phyloP scores from a whole-genome alignment of 2,329 filamentous ascomycete genomes.

The Penicillium sp. region DNA sequence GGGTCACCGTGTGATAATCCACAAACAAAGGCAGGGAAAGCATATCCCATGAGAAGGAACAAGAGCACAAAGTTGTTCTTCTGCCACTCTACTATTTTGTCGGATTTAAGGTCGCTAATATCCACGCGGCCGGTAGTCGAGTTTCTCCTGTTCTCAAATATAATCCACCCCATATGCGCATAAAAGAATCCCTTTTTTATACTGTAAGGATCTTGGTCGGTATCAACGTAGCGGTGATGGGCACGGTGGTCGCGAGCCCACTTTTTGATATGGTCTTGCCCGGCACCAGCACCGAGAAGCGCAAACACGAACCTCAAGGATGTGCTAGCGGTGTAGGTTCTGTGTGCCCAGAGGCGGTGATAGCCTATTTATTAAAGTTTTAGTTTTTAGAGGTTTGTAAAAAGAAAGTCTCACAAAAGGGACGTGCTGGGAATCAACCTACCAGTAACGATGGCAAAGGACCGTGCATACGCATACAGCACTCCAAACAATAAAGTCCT shows the following conservation, averaged over 20 bases:
- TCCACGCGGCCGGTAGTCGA: slow-evolving; percentile 82
- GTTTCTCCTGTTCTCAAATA: slow-evolving; percentile 78
- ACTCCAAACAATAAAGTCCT: slow-evolving; percentile 7
- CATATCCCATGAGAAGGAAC: slow-evolving; percentile 68
- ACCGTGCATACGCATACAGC: slow-evolving; percentile 8
- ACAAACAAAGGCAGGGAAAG: slow-evolving; percentile 73
- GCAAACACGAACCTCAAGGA: slow-evolving; percentile 78
- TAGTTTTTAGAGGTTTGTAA: neutral
- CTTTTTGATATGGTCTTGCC: slow-evolving; percentile 81
- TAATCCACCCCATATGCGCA: slow-evolving; percentile 83
- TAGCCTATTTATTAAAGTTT: slow-evolving; percentile 56
- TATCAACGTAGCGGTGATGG: slow-evolving; percentile 87
- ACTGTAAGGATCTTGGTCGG: slow-evolving; percentile 84
- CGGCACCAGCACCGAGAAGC: slow-evolving; percentile 75
- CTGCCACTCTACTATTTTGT: slow-evolving; percentile 80
- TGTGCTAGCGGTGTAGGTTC: slow-evolving; percentile 73
- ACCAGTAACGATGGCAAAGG: slow-evolving; percentile 12
- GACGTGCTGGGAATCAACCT: neutral
- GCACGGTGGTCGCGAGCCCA: slow-evolving; percentile 83
- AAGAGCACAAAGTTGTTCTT: slow-evolving; percentile 70
- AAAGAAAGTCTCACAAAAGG: neutral
- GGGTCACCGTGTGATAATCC: slow-evolving; percentile 78
- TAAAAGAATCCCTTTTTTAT: slow-evolving; percentile 82
- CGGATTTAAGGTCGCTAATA: slow-evolving; percentile 82
- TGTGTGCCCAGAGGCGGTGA: slow-evolving; percentile 82